Percentiles rank a stretch among this genome's conserved stretches.
Evolutionary conservation across 2,329 filamentous ascomycete genomes (phyloP).

Genomic region (Epichloe brachyelytri): DNA sequence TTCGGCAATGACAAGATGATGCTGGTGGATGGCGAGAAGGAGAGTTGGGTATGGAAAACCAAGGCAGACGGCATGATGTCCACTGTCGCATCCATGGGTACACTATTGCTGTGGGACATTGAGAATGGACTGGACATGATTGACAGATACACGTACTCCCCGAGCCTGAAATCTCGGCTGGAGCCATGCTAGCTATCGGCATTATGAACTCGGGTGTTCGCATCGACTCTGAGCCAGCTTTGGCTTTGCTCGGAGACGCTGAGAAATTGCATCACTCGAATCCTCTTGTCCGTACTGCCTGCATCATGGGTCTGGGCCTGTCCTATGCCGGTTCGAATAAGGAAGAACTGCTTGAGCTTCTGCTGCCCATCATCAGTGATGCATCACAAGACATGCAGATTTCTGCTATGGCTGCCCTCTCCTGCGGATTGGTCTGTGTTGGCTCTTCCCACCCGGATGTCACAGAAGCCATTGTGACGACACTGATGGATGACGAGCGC

Average conservation of each 20-base stretch:
- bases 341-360: slow-evolving; percentile 69
- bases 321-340: slow-evolving; percentile 92
- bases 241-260: slow-evolving; percentile 71
- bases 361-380: slow-evolving; percentile 80
- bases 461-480: slow-evolving; percentile 82
- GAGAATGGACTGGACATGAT: slow-evolving; percentile 87
- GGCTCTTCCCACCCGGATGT: slow-evolving; percentile 86
- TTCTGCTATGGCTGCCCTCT: slow-evolving; percentile 87
- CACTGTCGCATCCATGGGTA: slow-evolving; percentile 84
- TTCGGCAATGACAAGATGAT: slow-evolving; percentile 97
- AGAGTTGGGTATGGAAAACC: slow-evolving; percentile 97
- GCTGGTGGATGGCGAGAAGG: slow-evolving; percentile 78
- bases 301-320: slow-evolving; percentile 91
- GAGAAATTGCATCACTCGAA: slow-evolving; percentile 72
- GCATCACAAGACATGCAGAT: slow-evolving; percentile 83
- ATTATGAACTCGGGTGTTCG: slow-evolving; percentile 91
- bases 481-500: slow-evolving; percentile 85
- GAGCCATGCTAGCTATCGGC: slow-evolving; percentile 83
- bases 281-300: slow-evolving; percentile 63
- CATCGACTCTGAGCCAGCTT: slow-evolving; percentile 76
- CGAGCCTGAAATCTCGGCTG: slow-evolving; percentile 75
- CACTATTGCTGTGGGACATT: slow-evolving; percentile 85
- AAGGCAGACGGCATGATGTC: slow-evolving; percentile 98
- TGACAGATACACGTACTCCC: slow-evolving; percentile 83
- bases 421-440: slow-evolving; percentile 82